Evolutionary conservation across 1,139 yeast species (phyloP).

Genomic region (Yamadazyma atlantica): DNA sequence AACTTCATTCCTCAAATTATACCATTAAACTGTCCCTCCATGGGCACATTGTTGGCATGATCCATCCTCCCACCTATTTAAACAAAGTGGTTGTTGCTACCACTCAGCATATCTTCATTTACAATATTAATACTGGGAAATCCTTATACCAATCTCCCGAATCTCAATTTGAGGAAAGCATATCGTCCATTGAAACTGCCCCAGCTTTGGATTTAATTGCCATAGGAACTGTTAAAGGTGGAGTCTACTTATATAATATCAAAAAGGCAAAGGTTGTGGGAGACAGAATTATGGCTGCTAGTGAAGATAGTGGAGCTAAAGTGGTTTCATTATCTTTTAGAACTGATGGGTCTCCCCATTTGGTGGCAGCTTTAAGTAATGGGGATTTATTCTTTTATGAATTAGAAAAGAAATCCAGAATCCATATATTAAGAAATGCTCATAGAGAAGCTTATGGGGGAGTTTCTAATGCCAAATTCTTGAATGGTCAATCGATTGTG

Average conservation of each 20-base stretch:
- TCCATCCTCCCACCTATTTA: slow-evolving; percentile 89
- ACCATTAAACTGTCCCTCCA: slow-evolving; percentile 54
- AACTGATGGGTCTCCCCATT: slow-evolving; percentile 85
- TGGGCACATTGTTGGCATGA: slow-evolving; percentile 67
- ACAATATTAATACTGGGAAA: slow-evolving; percentile 79
- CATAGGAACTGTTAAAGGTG: slow-evolving; percentile 71
- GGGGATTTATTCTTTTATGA: slow-evolving; percentile 91
- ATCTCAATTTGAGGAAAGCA: slow-evolving; percentile 47
- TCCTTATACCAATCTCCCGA: slow-evolving; percentile 57
- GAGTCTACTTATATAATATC: slow-evolving; percentile 63
- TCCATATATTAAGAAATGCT: slow-evolving; percentile 71
- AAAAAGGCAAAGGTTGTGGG: slow-evolving; percentile 60
- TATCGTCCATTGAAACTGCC: slow-evolving; percentile 71
- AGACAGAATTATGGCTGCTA: slow-evolving; percentile 56
- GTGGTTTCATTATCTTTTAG: slow-evolving; percentile 81
- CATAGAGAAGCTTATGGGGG: slow-evolving; percentile 81
- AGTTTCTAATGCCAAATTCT: slow-evolving; percentile 69
- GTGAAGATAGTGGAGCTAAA: slow-evolving; percentile 45
- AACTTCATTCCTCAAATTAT: slow-evolving; percentile 62
- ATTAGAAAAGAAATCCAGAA: slow-evolving; percentile 65
- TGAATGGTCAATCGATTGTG: slow-evolving; percentile 89
- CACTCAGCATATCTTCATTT: slow-evolving; percentile 58
- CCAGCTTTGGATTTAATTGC: slow-evolving; percentile 88
- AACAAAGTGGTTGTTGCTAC: slow-evolving; percentile 84
- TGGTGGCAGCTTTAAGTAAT: slow-evolving; percentile 73